Evolutionary conservation across 805 yeast species (phyloP), one percentile per base, ranked within the genome.

Genomic region (Candida oleophila): DNA sequence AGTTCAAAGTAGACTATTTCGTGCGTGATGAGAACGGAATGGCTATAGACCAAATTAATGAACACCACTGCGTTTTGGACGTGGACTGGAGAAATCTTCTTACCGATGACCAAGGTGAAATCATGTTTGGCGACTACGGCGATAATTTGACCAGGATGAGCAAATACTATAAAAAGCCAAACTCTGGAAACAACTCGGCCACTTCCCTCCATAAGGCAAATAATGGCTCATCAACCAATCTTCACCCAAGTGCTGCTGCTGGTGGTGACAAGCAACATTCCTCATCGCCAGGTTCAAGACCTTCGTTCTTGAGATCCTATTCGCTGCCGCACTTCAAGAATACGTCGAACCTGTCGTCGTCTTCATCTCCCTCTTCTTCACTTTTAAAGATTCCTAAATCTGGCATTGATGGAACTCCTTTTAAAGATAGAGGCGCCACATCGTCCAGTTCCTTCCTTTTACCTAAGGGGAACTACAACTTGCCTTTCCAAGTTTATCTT

Each of bases 401-500:
- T 46, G 77, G 77, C 1, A 49, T 66, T 9, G 76, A 72, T 50
- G 77, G 76, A 7, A 73, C 77, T 11, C 76, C 77, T 3, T 76
- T 76, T 43, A 65, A 65, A n/a, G 50, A 57, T 34, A 46, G 49
- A 2, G 40, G 39, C n/a, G 53, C 52, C 22, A 54, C 58, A 2
- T 45, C 64, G 3, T 49, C 55, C 5, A 51, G 53, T 41, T 68
- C 73, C 14, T 79, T 66, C 52, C 59, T 68, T 12, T 59, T 79
- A 22, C 81, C 81, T 1, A 63, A 71, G 46, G 83, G 83, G 1
- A 79, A 79, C 55, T 78, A 78, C 53, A 69, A 73, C 38, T 58
- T 79, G 43, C 83, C 83, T 0, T 79, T 79, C 51, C 57, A 51
- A 30, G 60, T 71, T 7, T 60, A 57, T 11, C 57, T 79, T 22